These are phyloP conservation scores for Straminergon stramineum DNA, from an alignment of 225 moss, liverwort and hornwort species.

Conservation along the genomic window DNA sequence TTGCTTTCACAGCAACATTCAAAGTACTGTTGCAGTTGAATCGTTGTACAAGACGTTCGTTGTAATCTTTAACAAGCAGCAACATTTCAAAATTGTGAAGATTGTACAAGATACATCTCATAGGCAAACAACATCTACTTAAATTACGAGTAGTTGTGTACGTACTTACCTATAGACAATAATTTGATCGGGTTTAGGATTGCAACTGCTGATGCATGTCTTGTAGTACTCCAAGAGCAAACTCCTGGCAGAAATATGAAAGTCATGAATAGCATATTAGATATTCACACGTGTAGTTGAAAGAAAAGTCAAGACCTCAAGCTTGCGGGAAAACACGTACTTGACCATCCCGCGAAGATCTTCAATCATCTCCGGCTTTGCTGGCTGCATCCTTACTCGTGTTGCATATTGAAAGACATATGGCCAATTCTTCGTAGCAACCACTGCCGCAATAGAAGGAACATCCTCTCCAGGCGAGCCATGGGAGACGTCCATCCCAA, in stretches of 20 bases:
- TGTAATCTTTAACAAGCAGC: neutral
- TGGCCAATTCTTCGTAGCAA: slow-evolving; percentile 84
- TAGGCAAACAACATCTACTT: neutral
- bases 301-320: neutral
- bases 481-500: slow-evolving; percentile 85
- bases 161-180: slow-evolving; percentile 47
- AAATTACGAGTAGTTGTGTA: neutral
- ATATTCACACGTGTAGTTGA: neutral
- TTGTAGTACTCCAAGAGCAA: slow-evolving; percentile 42
- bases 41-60: neutral
- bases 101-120: neutral
- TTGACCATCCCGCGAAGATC: slow-evolving; percentile 69
- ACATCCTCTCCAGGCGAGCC: slow-evolving; percentile 70
- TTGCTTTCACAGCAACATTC: neutral
- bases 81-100: neutral
- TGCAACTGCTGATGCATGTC: neutral
- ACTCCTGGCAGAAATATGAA: slow-evolving; percentile 20
- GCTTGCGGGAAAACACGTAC: neutral
- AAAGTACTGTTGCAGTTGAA: neutral
- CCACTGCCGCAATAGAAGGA: slow-evolving; percentile 82
- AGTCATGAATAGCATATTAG: neutral
- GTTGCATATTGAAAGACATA: slow-evolving; percentile 61
- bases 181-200: slow-evolving; percentile 29
- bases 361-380: slow-evolving; percentile 82
- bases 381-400: slow-evolving; percentile 42